Base-by-base conservation (phyloP, 441 rosid genomes). In the Populus hybrid region DNA sequence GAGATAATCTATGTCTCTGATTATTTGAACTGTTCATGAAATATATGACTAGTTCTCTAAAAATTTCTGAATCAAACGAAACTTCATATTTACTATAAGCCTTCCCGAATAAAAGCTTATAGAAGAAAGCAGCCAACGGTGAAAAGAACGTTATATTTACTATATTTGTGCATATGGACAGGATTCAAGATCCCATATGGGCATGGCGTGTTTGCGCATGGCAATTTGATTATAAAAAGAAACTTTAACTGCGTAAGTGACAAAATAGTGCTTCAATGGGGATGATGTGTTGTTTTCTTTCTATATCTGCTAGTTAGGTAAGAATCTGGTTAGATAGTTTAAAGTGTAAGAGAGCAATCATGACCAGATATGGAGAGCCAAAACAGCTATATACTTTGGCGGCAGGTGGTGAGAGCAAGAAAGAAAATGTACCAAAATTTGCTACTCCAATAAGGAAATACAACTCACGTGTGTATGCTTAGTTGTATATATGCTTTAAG, bases 311-410 rank as follows among this genome's bases (percentile, higher is more conserved):
- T n/a, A 65, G 69, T 72, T 63, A 28, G 72, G 30, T 35, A 20
- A 50, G 40, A 8, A 30, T 23, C 32, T 46, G 3, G 46, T 20
- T 66, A 40, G 46, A 26, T 46, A 30, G 8, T 23, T 12, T 4
- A 8, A 61, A 61, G 11, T 18, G 20, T 23, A 67, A 50, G 38
- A 72, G 40, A 78, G 64, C 59, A 79, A 72, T 73, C 63, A 20
- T 35, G 73, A 73, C 80, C 14, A 83, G 77, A 63, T 68, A 24
- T 35, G 9, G 54, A 67, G 59, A 46, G 69, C 42, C 67, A 1
- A 66, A 20, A 42, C 16, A 46, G 11, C 23, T 28, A 26, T 26
- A 26, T 26, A 2, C 26, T 73, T 74, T 46, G 80, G 73, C 34
- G 5, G 34, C 71, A 2, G 12, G 2, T 54, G 8, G 78, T 9